Base-by-base conservation (phyloP, 1,139 yeast species). In the Diutina neorugosa region DNA sequence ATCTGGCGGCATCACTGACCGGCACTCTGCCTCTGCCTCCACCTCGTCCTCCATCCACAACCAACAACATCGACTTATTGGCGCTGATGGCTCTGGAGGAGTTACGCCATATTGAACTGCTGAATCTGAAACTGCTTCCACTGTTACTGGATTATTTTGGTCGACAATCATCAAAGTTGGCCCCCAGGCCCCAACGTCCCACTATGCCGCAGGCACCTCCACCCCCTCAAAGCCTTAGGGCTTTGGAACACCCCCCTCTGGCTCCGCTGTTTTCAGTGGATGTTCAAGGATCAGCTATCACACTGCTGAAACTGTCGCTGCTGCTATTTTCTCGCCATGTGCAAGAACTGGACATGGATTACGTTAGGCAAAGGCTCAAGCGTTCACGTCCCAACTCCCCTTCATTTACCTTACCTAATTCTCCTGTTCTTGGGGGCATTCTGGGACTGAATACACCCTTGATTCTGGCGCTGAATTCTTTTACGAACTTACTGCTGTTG, bases 31-130 rank as follows among this genome's bases (percentile, higher is more conserved):
- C 40, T 2, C 27, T 34, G 21, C 50, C 50, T 3, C 50, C 50
- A 12, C 37, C 50, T 6, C 12, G 40, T 2, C 37, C 37, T 19
- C 40, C 50, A 5, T 27, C 37, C 23, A 46, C 37, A 7, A 27
- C 40, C 23, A 46, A 46, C 16, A 89, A 85, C 62, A 86, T 87
- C 65, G 86, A 86, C 63, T 76, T 86, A 2, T 69, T 87, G 56
- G 96, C 94, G 3, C 79, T 85, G 25, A 94, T 95, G 2, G 95
- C 96, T 1, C 78, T 90, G 5, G 86, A 86, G 62, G 93, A 86
- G 64, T 73, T 87, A 54, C 85, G 70, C 53, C 69, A 74, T 55
- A 61, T 82, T 55, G 54, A 52, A 41, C 66, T 70, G 50, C 53
- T 62, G 41, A 67, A 65, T 53, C 78, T 82, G 11, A 79, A 77